phyloP scores from a whole-genome alignment of 805 yeast species.

The Ogataea parapolymorpha region DNA sequence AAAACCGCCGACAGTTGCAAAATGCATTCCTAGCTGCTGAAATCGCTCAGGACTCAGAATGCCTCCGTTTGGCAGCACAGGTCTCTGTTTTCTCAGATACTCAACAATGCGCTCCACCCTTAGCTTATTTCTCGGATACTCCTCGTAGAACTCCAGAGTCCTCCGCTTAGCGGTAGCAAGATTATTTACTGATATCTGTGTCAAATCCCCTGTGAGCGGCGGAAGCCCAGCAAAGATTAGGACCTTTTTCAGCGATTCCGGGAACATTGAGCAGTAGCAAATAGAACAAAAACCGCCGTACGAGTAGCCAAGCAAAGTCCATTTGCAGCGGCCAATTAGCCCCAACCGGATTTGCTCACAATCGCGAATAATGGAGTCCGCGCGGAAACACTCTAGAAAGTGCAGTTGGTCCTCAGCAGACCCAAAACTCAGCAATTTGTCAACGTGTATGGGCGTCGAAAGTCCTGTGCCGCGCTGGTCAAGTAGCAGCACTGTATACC shows the following conservation, averaged over 20 bases:
- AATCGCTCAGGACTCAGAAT: constrained; percentile 46
- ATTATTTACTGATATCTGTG: constrained; percentile 48
- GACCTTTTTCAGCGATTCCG: constrained; percentile 40
- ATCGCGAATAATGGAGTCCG: constrained; percentile 51
- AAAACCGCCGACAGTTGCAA: constrained; percentile 52
- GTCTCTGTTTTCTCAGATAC: constrained; percentile 32
- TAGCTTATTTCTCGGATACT: constrained; percentile 45
- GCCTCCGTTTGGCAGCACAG: constrained; percentile 50
- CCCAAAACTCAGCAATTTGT: constrained; percentile 18
- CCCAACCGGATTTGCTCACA: constrained; percentile 42
- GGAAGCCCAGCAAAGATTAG: constrained; percentile 59
- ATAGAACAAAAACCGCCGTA: constrained; percentile 53
- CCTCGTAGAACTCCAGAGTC: constrained; percentile 44
- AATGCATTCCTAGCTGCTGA: constrained; percentile 48
- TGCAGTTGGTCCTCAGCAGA: constrained; percentile 33
- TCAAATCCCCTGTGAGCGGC: constrained; percentile 42
- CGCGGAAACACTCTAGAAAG: constrained; percentile 45
- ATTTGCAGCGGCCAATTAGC: constrained; percentile 33
- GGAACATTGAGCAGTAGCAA: constrained; percentile 46
- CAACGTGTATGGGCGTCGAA: constrained; percentile 43
- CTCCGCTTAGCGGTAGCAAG: constrained; percentile 45
- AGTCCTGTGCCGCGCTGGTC: constrained; percentile 66
- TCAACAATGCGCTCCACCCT: constrained; percentile 37
- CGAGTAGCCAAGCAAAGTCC: constrained; percentile 55
- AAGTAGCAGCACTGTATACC: constrained; percentile 34